Evolutionary conservation across 2,329 filamentous ascomycete genomes (phyloP).

Genomic region (Aspergillus amoenus): DNA sequence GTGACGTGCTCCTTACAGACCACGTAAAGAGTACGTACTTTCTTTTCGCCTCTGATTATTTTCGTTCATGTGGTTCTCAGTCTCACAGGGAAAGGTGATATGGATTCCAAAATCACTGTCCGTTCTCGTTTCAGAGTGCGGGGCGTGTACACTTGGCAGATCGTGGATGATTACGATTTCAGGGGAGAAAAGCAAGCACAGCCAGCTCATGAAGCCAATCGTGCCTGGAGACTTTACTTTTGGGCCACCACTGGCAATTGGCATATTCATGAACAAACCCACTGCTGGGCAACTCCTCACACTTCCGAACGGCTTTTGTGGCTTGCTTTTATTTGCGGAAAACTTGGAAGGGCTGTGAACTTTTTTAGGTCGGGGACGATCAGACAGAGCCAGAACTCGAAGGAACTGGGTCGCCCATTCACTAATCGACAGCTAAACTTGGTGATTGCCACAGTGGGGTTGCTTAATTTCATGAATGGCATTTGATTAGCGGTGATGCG

Average conservation of each 20-base stretch:
- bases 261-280: not conserved
- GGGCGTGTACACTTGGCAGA: not conserved
- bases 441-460: not conserved
- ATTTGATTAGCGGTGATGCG: conserved; percentile 1
- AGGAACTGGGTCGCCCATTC: not conserved
- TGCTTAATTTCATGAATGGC: conserved; percentile 1
- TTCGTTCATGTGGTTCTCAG: not conserved
- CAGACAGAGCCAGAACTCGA: not conserved
- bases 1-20: not conserved
- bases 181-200: not conserved
- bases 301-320: not conserved
- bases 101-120: not conserved
- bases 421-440: not conserved
- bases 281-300: not conserved
- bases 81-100: not conserved
- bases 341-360: not conserved
- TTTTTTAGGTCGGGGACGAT: not conserved
- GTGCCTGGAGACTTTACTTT: not conserved
- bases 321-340: not conserved
- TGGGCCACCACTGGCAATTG: too few species aligned
- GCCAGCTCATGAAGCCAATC: not conserved
- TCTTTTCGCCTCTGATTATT: not conserved
- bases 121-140: not conserved
- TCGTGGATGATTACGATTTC: not conserved
- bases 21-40: not conserved